A percentile compares a stretch with the other conserved stretches of the same genome.
Evolutionary conservation across 805 yeast species (phyloP).

Genomic region (Kazachstania kunashirensis): DNA sequence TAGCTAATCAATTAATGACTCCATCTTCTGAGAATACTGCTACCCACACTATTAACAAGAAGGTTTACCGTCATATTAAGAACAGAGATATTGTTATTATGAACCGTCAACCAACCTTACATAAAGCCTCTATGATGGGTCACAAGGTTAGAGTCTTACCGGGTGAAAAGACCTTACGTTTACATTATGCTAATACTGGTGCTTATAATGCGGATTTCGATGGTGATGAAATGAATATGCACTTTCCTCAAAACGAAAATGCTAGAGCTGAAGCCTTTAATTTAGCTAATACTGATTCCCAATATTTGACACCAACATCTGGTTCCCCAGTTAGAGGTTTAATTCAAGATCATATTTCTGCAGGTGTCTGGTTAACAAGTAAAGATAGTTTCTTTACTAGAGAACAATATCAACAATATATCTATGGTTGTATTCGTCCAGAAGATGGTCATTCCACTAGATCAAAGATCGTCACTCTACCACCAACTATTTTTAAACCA

Average conservation of each 20-base stretch:
- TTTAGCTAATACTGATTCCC: constrained; percentile 94
- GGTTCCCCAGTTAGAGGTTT: constrained; percentile 98
- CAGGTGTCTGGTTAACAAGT: constrained; percentile 96
- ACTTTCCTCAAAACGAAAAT: constrained; percentile 95
- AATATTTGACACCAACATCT: constrained; percentile 94
- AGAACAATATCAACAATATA: constrained; percentile 85
- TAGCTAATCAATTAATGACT: constrained; percentile 89
- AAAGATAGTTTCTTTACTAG: constrained; percentile 87
- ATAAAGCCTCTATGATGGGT: constrained; percentile 99
- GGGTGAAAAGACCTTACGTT: constrained; percentile 90
- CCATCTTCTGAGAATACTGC: constrained; percentile 53
- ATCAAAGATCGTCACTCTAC: constrained; percentile 59
- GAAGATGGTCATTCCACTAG: constrained; percentile 93
- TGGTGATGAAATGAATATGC: constrained; percentile 99
- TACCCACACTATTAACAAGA: constrained; percentile 67
- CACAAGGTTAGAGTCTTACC: constrained; percentile 95
- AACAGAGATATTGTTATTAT: constrained; percentile 92
- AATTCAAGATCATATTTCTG: constrained; percentile 97
- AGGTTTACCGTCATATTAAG: constrained; percentile 88
- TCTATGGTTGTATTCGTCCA: constrained; percentile 91
- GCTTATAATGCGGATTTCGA: constrained; percentile 98
- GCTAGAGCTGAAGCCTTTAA: constrained; percentile 94
- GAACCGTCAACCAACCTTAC: constrained; percentile 99
- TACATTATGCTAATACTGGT: constrained; percentile 98
- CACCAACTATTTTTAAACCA: constrained; percentile 86